Evolutionary conservation across 2,329 filamentous ascomycete species (phyloP).

Genomic region (Fusarium multiceps): DNA sequence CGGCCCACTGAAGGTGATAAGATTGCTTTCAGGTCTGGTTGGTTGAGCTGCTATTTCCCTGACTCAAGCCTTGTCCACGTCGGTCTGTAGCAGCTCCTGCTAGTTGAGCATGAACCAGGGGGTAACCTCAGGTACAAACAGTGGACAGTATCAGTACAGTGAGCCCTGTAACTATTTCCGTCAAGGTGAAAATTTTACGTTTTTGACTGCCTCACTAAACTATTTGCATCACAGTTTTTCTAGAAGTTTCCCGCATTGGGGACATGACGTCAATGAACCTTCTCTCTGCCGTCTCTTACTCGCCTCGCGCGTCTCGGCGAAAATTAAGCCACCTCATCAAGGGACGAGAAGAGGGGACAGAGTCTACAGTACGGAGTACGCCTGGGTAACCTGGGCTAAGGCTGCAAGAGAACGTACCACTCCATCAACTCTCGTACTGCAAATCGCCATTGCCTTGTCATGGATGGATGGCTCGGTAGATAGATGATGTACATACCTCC

Average conservation of each 20-base stretch:
- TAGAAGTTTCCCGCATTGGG: constrained; percentile 20
- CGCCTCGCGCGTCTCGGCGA: constrained; percentile 27
- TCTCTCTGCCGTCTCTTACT: background rate
- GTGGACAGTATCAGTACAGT: background rate
- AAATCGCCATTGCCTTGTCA: constrained; percentile 8
- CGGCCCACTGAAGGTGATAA: constrained; percentile 31
- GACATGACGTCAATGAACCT: constrained; percentile 27
- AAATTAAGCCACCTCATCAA: constrained; percentile 32
- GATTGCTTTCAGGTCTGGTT: constrained; percentile 31
- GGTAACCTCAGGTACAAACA: constrained; percentile 2
- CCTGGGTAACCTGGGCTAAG: background rate
- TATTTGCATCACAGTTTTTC: constrained; percentile 10
- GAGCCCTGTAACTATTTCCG: background rate
- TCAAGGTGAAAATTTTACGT: constrained; percentile 32
- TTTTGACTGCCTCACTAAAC: constrained; percentile 7
- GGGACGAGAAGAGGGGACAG: constrained; percentile 1
- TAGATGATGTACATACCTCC: constrained; percentile 14
- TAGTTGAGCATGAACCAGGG: constrained; percentile 12
- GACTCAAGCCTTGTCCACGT: constrained; percentile 38
- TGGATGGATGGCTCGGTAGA: background rate
- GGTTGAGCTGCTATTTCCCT: constrained; percentile 15
- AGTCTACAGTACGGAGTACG: background rate
- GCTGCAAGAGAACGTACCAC: background rate
- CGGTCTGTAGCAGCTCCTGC: constrained; percentile 7
- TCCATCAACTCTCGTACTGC: background rate